Evolutionary conservation across 345 rosid species (phyloP), one percentile per base, ranked within the genome.

Genomic region (Citrus unshiu): DNA sequence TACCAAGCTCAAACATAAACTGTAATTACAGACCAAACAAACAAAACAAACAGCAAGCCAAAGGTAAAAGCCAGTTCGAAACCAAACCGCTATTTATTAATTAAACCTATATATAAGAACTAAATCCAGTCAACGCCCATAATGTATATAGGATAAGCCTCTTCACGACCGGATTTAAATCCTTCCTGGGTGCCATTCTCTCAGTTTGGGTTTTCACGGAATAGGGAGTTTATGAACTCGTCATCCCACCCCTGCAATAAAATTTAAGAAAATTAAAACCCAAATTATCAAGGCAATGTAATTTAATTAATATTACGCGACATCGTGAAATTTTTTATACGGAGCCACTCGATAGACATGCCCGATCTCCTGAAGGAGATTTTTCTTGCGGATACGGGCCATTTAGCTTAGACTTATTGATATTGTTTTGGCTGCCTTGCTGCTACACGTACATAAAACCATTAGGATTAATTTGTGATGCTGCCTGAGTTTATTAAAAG

Each of bases 241-340:
- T 81, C 80, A 4, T 43, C 77, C 79, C 75, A 77, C 2, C 4
- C 66, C 87, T 82, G 83, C 67, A 79, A 49, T 16, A 35, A 37
- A 34, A 40, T 59, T 14, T 35, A 40, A 19, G 5, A 34, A 40
- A 40, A 70, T 6, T 34, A 40, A 19, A 25, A 29, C 9, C 29
- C 46, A 9, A 39, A 3, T 74, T 39, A 29, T 19, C 39, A 9
- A 30, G 19, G 51, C 51, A 46, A 46, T 12, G 51, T 46, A 3
- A 46, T 46, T 46, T 46, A 46, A 13, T 46, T 46, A 12, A 46
- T 13, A 46, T 46, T 46, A 46, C 51, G 13, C 5, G 13, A 46
- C 5, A 46, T 1, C 18, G 14, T 46, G 18, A 46, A 46, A 12
- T 46, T 46, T 46, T 43, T 46, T 46, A 12, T 3, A 12, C 13